Evolutionary conservation across 108 stramenopile genomes (phyloP), one percentile per base, ranked within the genome.

Genomic region (Fragilariopsis cylindrus): DNA sequence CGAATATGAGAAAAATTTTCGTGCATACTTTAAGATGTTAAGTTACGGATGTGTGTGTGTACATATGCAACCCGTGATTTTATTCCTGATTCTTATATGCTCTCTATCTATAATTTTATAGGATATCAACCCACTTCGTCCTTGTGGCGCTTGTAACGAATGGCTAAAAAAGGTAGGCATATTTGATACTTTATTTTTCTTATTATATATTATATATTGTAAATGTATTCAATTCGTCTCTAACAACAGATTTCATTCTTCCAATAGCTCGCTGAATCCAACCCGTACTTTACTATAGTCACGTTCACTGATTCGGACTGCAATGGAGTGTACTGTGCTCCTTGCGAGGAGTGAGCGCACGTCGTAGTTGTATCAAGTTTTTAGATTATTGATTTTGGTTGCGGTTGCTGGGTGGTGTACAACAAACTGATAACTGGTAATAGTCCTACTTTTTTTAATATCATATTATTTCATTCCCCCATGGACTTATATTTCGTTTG

Each of bases 71-170:
- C 30, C 30, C 30, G 30, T 30, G 30, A 30, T 30, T 30, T 30
- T 30, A 30, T 30, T 30, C 30, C 30, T 30, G 30, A 30, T 30
- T 30, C 7, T 60, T 21, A 41, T 56, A 0, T 19, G 4, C 58
- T 21, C 11, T 60, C 3, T 60, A 12, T n/a, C 58, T 40, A 21
- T 9, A 30, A 60, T 21, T n/a, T 30, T 48, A 65, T 43, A 84
- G 77, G 94, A 95, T 60, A 76, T 95, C 62, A 98, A 98, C 81
- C 98, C 98, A 0, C 79, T 98, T 9, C 85, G 88, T 64, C 98
- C 98, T 5, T 99, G 98, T 80, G 98, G 98, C 1, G 91, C 97
- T 7, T 99, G 98, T 84, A 97, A 89, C 71, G 97, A 98, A 73
- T 99, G 98, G 98, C 84, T 99, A 52, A 97, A 97, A 76, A 99